Percentiles rank a stretch among this genome's conserved stretches.
Conservation (phyloP, 2,329 filamentous ascomycete genomes). For the Verticillium nubilum region DNA sequence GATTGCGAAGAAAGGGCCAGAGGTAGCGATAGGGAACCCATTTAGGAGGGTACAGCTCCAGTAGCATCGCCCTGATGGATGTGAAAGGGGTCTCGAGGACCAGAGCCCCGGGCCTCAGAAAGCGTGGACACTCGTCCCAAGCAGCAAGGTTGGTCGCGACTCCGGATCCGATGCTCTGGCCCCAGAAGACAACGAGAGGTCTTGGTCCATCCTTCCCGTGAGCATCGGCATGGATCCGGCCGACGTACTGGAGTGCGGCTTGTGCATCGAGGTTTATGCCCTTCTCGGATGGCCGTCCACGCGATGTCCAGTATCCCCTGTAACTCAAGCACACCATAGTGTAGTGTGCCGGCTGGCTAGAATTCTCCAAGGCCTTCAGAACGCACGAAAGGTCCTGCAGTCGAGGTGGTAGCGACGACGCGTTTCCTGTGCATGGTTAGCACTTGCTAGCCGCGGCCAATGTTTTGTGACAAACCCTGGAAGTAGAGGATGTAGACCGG, state of each 20-base stretch:
- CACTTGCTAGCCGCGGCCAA: not conserved
- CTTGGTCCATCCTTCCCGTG: constrained; percentile 4
- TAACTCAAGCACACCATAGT: constrained; percentile 55
- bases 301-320: constrained; percentile 74
- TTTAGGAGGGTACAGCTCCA: constrained; percentile 68
- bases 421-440: constrained; percentile 41
- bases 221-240: constrained; percentile 28
- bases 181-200: constrained; percentile 58
- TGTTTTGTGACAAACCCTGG: constrained; percentile 35
- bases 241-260: constrained; percentile 60
- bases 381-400: constrained; percentile 51
- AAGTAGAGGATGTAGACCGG: constrained; percentile 52
- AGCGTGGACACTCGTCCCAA: constrained; percentile 23
- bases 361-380: constrained; percentile 36
- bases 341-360: constrained; percentile 27
- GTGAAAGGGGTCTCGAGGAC: constrained; percentile 74
- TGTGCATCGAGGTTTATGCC: constrained; percentile 66
- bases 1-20: constrained; percentile 66
- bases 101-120: constrained; percentile 39
- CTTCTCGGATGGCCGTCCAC: constrained; percentile 62
- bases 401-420: constrained; percentile 51
- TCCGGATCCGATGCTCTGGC: constrained; percentile 70
- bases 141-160: constrained; percentile 60
- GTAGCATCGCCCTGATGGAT: constrained; percentile 64
- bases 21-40: constrained; percentile 76